Evolutionary conservation across 768 basidiomycete genomes (phyloP), one percentile per base, ranked within the genome.

Genomic region (Mycena vitilis): DNA sequence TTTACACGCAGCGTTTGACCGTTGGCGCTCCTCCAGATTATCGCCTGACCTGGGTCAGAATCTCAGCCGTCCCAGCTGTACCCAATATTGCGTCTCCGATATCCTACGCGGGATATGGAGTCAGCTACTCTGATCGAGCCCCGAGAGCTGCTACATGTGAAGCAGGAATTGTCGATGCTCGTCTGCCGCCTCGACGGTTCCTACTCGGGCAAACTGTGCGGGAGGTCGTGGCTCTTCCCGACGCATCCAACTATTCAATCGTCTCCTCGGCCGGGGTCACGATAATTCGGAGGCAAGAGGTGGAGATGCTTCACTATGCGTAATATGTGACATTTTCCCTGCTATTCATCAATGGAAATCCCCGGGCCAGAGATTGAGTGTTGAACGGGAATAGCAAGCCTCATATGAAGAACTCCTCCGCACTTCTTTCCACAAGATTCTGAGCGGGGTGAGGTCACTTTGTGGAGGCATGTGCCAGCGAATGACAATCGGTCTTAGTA

Each of bases 21-120:
- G 36, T 60, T 6, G 22, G 6, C 12, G 12, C 47, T 36, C 7
- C 45, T 8, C 25, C 72, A 8, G 34, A 53, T 78, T 73, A 77
- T 75, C 80, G 47, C 75, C 64, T 9, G 7, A 34, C 51, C 1
- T 52, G 51, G 30, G 25, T 13, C 23, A 52, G 30, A 15, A 34
- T 30, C 8, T 52, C 51, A 4, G 23, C 18, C 6, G 4, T 52
- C 51, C 23, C 51, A 30, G 25, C 51, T 16, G 12, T 18, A 18
- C 4, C 51, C 9, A 2, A 34, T 13, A 2, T 52, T 15, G 34
- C 23, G 3, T 30, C 25, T 13, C 13, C 51, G 2, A 23, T 52
- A 23, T 52, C 51, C 4, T 52, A 52, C 18, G 30, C 51, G 8
- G 51, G 51, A 52, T 52, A 52, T 34, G 51, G 13, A 2, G 5